Evolutionary conservation across 2,329 filamentous ascomycete species (phyloP).

Genomic region (Colletotrichum lindemuthianum): DNA sequence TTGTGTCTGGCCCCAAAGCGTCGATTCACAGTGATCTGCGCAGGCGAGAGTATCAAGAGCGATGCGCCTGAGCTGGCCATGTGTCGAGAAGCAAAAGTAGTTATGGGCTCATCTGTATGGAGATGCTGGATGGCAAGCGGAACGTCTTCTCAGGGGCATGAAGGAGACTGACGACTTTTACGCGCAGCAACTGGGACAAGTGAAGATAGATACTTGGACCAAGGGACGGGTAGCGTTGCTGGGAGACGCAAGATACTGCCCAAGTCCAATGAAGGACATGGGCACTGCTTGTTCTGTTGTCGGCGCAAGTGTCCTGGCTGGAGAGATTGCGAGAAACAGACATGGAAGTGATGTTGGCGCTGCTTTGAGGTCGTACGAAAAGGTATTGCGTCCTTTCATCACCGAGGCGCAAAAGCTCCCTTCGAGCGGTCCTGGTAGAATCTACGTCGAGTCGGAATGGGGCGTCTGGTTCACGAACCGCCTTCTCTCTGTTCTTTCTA

Average conservation of each 20-base stretch:
- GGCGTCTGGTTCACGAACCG: constrained; percentile 30
- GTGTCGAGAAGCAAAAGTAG: constrained; percentile 36
- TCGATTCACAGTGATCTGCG: constrained; percentile 52
- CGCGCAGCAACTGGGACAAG: constrained; percentile 52
- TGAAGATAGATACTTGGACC: constrained; percentile 56
- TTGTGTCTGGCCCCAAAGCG: constrained; percentile 43
- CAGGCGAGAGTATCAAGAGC: constrained; percentile 45
- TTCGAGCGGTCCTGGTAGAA: constrained; percentile 24
- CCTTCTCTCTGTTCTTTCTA: background rate
- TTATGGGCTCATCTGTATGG: constrained; percentile 46
- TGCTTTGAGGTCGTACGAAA: constrained; percentile 55
- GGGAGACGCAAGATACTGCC: constrained; percentile 64
- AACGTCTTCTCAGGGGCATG: constrained; percentile 55
- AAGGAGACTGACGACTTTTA: constrained; percentile 56
- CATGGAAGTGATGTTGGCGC: constrained; percentile 38
- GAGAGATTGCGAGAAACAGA: constrained; percentile 53
- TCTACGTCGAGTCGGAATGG: constrained; percentile 19
- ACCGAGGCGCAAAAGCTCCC: constrained; percentile 47
- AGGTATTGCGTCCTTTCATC: constrained; percentile 55
- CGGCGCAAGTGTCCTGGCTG: constrained; percentile 66
- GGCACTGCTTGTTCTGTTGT: constrained; percentile 60
- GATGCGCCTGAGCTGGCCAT: constrained; percentile 15
- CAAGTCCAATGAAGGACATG: constrained; percentile 58
- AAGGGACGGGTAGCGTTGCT: constrained; percentile 58
- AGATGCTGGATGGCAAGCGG: constrained; percentile 52